Evolutionary conservation across 1,284 basidiomycete genomes (phyloP).

Genomic region (Leccinum pachyderme): DNA sequence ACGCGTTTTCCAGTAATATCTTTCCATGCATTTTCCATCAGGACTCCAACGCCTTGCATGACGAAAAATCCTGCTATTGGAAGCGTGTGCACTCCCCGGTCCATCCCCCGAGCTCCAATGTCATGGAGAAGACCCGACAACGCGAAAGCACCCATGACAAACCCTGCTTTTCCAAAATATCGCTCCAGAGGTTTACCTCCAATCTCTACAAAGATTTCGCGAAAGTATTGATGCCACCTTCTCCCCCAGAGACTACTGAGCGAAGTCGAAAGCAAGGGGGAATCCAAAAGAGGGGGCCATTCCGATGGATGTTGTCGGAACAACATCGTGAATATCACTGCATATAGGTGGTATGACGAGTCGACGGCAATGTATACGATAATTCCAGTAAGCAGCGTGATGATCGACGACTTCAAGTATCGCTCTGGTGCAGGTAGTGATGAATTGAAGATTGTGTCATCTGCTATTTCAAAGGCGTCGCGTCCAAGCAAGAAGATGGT

Average conservation of each 20-base stretch:
- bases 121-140: constrained; percentile 58
- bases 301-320: constrained; percentile 35
- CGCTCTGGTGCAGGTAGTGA: constrained; percentile 40
- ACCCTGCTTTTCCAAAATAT: constrained; percentile 46
- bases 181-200: constrained; percentile 31
- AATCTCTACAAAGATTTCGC: constrained; percentile 37
- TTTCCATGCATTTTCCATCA: constrained; percentile 48
- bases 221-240: constrained; percentile 48
- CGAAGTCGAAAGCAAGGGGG: constrained; percentile 41
- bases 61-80: constrained; percentile 54
- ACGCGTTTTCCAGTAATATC: constrained; percentile 42
- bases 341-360: constrained; percentile 40
- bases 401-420: constrained; percentile 42
- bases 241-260: constrained; percentile 42
- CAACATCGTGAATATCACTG: constrained; percentile 42
- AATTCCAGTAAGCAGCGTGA: constrained; percentile 43
- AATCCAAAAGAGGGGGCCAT: constrained; percentile 45
- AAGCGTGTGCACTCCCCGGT: constrained; percentile 42
- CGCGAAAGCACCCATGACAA: constrained; percentile 54
- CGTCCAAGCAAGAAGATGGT: constrained; percentile 16
- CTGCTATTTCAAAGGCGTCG: constrained; percentile 25
- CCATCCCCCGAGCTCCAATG: constrained; percentile 57
- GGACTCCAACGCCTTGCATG: constrained; percentile 49
- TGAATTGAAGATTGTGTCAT: constrained; percentile 48
- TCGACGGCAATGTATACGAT: constrained; percentile 45